Conservation (phyloP, 257 asterid genomes). For the Cinchona pubescens region DNA sequence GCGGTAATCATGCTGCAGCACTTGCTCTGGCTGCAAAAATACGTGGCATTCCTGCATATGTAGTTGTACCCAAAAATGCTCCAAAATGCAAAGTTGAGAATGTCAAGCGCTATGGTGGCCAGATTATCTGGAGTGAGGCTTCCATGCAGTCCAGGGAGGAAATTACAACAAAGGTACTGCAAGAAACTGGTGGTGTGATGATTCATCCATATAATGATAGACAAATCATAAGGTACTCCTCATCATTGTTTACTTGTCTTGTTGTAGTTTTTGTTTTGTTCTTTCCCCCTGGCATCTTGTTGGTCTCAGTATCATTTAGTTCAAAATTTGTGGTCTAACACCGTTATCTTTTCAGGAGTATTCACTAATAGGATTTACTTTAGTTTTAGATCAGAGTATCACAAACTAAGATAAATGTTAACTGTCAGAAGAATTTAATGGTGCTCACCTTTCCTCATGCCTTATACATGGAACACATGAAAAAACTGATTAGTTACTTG, state of each 20-base stretch:
- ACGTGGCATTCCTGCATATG: slow-evolving; percentile 82
- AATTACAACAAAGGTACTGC: slow-evolving; percentile 59
- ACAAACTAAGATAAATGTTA: neutral
- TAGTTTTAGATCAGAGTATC: neutral
- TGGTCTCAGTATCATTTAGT: neutral
- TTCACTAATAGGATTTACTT: neutral
- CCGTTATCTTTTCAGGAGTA: neutral
- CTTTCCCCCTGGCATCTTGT: neutral
- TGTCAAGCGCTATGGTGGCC: slow-evolving; percentile 80
- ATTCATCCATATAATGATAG: slow-evolving; percentile 87
- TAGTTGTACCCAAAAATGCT: slow-evolving; percentile 77
- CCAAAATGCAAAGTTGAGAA: slow-evolving; percentile 96
- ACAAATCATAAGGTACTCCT: slow-evolving; percentile 70
- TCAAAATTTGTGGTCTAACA: neutral
- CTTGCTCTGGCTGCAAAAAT: slow-evolving; percentile 91
- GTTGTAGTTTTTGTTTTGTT: neutral
- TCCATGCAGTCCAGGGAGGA: slow-evolving; percentile 72
- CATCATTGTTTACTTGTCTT: neutral
- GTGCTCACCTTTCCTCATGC: neutral
- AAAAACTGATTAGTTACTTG: too few relatives aligned
- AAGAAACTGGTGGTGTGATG: slow-evolving; percentile 73
- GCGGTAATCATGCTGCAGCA: slow-evolving; percentile 99
- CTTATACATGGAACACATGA: too few relatives aligned
- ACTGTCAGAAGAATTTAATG: neutral
- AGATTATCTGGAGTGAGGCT: slow-evolving; percentile 78